Conservation (phyloP, 345 rosid genomes). For the Brassica nigra region DNA sequence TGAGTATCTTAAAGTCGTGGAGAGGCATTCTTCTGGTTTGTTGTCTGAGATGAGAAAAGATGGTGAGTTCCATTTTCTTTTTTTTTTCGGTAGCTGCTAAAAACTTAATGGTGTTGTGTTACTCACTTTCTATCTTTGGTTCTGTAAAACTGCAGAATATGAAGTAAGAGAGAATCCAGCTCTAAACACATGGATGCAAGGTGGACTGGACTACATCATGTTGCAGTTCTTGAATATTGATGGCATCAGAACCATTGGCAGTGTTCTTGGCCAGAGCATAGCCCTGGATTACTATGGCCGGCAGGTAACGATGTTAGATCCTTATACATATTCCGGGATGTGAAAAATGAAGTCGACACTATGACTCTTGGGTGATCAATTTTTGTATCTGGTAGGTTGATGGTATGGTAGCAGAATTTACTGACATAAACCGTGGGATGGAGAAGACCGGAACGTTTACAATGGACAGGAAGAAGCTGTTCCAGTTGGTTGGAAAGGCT, state of each 20-base stretch:
- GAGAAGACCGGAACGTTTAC: slow-evolving; percentile 94
- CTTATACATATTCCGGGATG: slow-evolving; percentile 3
- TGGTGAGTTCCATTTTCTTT: slow-evolving; percentile 53
- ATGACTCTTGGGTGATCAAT: background rate
- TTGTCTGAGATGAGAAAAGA: slow-evolving; percentile 96
- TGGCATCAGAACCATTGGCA: slow-evolving; percentile 88
- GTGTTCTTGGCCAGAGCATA: slow-evolving; percentile 96
- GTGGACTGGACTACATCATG: slow-evolving; percentile 86
- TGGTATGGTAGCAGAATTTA: slow-evolving; percentile 96
- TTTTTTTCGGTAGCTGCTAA: background rate
- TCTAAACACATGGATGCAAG: slow-evolving; percentile 82
- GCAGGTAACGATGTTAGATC: slow-evolving; percentile 59
- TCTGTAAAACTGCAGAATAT: slow-evolving; percentile 61
- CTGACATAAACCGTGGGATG: slow-evolving; percentile 94
- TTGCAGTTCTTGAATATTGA: slow-evolving; percentile 84
- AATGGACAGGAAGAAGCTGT: slow-evolving; percentile 92
- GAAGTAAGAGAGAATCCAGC: slow-evolving; percentile 89
- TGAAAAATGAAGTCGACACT: background rate
- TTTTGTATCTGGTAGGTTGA: slow-evolving; percentile 63
- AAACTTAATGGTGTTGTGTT: background rate
- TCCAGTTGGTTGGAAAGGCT: slow-evolving; percentile 95
- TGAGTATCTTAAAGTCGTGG: slow-evolving; percentile 78
- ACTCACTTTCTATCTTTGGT: slow-evolving; percentile 3
- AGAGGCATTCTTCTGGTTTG: slow-evolving; percentile 82
- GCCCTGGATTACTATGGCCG: slow-evolving; percentile 97